Conservation (phyloP, 1,139 yeast species). For the Suhomyces chickasaworum region DNA sequence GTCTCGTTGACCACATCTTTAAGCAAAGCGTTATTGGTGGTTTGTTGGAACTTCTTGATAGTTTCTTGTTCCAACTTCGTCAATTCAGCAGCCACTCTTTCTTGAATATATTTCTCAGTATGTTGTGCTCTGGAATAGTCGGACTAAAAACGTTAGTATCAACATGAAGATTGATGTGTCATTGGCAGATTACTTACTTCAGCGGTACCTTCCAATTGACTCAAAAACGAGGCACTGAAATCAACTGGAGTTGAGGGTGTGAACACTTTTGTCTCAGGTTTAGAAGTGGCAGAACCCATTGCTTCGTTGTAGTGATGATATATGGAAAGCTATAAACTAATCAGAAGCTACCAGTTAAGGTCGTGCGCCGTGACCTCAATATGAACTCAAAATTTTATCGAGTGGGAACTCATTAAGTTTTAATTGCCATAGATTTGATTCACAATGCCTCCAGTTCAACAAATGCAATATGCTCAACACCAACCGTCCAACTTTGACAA, state of each 20-base stretch:
- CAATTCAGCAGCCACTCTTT: slow-evolving; percentile 69
- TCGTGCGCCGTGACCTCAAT: slow-evolving; percentile 10
- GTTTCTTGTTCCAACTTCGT: slow-evolving; percentile 63
- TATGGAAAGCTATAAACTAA: slow-evolving; percentile 4
- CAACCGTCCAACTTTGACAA: slow-evolving; percentile 92
- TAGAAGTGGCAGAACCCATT: slow-evolving; percentile 61
- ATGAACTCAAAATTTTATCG: slow-evolving; percentile 6
- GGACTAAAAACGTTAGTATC: slow-evolving; percentile 44
- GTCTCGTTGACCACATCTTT: slow-evolving; percentile 24
- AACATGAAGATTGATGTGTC: not conserved
- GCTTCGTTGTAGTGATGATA: slow-evolving; percentile 4
- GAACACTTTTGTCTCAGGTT: slow-evolving; percentile 65
- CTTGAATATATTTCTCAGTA: slow-evolving; percentile 76
- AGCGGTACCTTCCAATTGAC: slow-evolving; percentile 68
- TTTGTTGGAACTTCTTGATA: slow-evolving; percentile 53
- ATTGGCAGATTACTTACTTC: slow-evolving; percentile 47
- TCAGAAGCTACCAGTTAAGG: slow-evolving; percentile 8
- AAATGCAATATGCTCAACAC: slow-evolving; percentile 68
- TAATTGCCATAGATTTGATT: not conserved
- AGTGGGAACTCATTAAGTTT: not conserved
- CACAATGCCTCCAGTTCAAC: slow-evolving; percentile 83
- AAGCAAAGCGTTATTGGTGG: slow-evolving; percentile 47
- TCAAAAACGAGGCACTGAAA: slow-evolving; percentile 66
- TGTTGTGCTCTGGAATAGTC: slow-evolving; percentile 82
- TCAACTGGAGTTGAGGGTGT: slow-evolving; percentile 76